Base-by-base conservation (phyloP, 352 stramenopile species). In the Globisporangium emineosum region DNA sequence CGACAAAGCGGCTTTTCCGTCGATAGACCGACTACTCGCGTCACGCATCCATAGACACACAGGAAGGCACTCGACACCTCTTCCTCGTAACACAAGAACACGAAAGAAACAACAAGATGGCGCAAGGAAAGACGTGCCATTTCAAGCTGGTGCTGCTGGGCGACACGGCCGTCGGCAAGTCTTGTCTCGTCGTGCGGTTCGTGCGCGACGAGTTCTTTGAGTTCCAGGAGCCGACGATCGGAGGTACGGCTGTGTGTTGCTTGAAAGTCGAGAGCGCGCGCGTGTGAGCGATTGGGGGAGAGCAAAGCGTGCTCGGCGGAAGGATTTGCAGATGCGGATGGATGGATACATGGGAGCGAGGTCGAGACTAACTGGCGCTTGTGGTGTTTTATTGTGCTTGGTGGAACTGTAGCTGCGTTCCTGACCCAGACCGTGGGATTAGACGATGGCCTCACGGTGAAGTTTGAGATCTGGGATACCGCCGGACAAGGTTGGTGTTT, bases 391-490 rank as follows among this genome's bases (percentile, higher is more conserved):
- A 23, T 25, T 21, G 4, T 42, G 33, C 49, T 45, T 29, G 30
- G n/a, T 19, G 7, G 15, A 51, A 21, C 21, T 76, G 5, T 67
- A 94, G 87, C 87, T 68, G 97, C 97, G 42, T 99, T 99, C 74
- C 79, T 99, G 63, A 99, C 97, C 62, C 97, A 99, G 76, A 99
- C 97, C 6, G 96, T 99, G 35, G 90, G 94, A 66, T 75, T 99
- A 13, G 96, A 99, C 71, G 96, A 99, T 68, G 91, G 96, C 12
- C 66, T 93, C 62, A 99, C 97, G 7, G 97, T 99, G 59, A 99
- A 99, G 82, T 99, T 99, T 77, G 97, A 99, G 84, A 99, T 99
- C 68, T 99, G 97, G 97, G 97, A 99, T 90, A 99, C 96, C 15
- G 96, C 96, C 61, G 96, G 96, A 59, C 96, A 99, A 93, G 89